Evolutionary conservation across 2,329 filamentous ascomycete genomes (phyloP), one percentile per base, ranked within the genome.

Genomic region (Diaporthe ilicicola): DNA sequence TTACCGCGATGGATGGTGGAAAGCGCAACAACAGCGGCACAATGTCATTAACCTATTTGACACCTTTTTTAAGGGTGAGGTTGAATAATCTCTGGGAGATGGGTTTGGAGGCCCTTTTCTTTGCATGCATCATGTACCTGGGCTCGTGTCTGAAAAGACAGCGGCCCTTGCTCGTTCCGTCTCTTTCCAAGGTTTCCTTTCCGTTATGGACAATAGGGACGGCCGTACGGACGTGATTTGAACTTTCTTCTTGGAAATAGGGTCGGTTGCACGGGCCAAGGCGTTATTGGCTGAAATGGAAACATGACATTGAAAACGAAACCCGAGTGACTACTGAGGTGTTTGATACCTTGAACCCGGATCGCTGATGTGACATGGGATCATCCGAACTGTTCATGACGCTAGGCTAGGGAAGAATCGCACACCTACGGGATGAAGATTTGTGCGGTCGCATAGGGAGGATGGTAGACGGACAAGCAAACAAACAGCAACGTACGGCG

Each of bases 211-310:
- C 69, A 48, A 53, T 56, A 48, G 64, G 46, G 44, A 62, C 32
- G 53, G 54, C 17, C 19, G 34, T 19, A 50, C 37, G n/a, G 44
- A 46, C 69, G 65, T 70, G 69, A 48, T 61, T 42, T 53, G 56
- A 34, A 51, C 34, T 46, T 46, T 42, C 37, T 42, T 59, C 24
- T 59, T 59, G 53, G 54, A 37, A 61, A 70, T 70, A 67, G 62
- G 62, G 17, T 61, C 56, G 48, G 61, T 56, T 55, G 34, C 42
- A 69, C 53, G 54, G 62, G 62, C 69, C 54, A 46, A 61, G 69
- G 69, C 70, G 76, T 77, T 76, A 75, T 73, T 75, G 76, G 76
- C 78, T 77, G 69, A 13, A 70, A 70, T 70, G 64, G 62, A 70
- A 66, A 70, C 37, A 70, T 68, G 53, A 59, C 46, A 59, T 68